Percentiles rank a stretch among this genome's conserved stretches.
These are phyloP conservation scores for Plasmodium adleri DNA, from an alignment of 169 alveolate genomes.

Conservation along the genomic window DNA sequence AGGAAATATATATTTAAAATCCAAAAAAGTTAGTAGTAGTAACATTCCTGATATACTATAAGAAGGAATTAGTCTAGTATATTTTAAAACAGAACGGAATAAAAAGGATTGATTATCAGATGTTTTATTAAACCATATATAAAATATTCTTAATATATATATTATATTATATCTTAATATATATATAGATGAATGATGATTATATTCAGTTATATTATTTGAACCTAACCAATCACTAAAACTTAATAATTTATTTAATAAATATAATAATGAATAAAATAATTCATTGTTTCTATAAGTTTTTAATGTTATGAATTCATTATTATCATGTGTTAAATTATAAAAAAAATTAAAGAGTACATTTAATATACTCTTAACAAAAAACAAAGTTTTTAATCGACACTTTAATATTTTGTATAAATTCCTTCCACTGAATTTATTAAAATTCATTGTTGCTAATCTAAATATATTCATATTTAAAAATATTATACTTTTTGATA, in stretches of 20 bases:
- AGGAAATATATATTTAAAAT: conserved; percentile 60
- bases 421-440: conserved; percentile 67
- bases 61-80: conserved; percentile 68
- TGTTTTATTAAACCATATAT: conserved; percentile 71
- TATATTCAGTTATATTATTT: conserved; percentile 65
- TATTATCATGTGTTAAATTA: conserved; percentile 39
- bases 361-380: conserved; percentile 53
- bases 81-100: conserved; percentile 54
- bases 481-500: conserved; percentile 48
- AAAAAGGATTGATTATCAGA: conserved; percentile 72
- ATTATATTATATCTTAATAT: conserved; percentile 55
- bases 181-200: conserved; percentile 74
- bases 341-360: conserved; percentile 67
- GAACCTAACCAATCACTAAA: conserved; percentile 76
- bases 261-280: conserved; percentile 47
- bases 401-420: conserved; percentile 44
- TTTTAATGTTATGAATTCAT: conserved; percentile 27
- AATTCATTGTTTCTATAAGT: conserved; percentile 67
- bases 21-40: conserved; percentile 35
- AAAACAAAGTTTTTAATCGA: conserved; percentile 26
- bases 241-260: conserved; percentile 62
- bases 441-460: conserved; percentile 43
- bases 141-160: conserved; percentile 63
- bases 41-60: conserved; percentile 69
- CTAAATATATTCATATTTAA: conserved; percentile 61